Evolutionary conservation across 331 rosid genomes (phyloP), one percentile per base, ranked within the genome.

Genomic region (Saraca asoca): DNA sequence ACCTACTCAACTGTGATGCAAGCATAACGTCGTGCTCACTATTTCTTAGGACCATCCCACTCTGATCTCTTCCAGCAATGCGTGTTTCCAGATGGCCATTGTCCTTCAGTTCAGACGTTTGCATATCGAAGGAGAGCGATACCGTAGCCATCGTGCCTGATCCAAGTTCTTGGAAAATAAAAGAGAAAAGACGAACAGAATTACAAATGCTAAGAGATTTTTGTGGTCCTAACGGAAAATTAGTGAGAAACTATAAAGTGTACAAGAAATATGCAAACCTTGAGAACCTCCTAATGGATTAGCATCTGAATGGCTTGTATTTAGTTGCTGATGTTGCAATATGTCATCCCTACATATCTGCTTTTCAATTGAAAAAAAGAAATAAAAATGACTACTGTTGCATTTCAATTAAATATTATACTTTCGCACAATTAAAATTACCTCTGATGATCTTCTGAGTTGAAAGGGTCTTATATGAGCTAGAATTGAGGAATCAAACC

Each of bases 231-330:
- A 20, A 61, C 20, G 24, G 12, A 44, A 12, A 29, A 24, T 35
- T 69, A 34, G 31, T 1, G 31, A 24, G 0, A 37, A 33, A 63
- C 58, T 2, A 14, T 63, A 63, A 41, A 42, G 56, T 56, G 7
- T 43, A 51, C 43, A 42, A 41, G 59, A 62, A 73, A 50, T 34
- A 57, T 46, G 50, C 49, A 1, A 57, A 62, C 70, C 77, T 45
- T 73, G 81, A 59, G 79, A 82, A 75, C 55, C 68, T 67, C 87
- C 83, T 72, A 73, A 70, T 31, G 75, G 75, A 72, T 78, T 80
- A 45, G 77, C 46, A 70, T 75, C 76, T 5, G 69, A 77, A 68
- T 58, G 61, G 69, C 54, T 76, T 70, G 68, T 69, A 49, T 60
- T 77, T 29, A 68, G 58, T 49, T 75, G 82, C 79, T 77, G 89